These are phyloP conservation scores for Orbilia quercus DNA, from an alignment of 2,329 filamentous ascomycete species.

Conservation along the genomic window DNA sequence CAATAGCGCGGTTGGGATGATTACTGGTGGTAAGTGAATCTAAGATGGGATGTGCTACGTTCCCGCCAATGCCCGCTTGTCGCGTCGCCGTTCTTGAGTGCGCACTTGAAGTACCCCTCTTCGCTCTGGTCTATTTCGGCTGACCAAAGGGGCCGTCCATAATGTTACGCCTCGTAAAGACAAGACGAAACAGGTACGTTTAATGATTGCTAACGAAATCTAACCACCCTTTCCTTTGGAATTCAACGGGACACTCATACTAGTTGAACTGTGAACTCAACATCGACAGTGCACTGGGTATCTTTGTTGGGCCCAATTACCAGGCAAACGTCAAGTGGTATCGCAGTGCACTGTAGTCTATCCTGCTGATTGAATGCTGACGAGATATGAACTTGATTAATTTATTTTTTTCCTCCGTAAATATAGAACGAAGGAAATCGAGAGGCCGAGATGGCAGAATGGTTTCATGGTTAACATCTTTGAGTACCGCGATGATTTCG, in stretches of 20 bases:
- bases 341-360: constrained; percentile 24
- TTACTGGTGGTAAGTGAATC: constrained; percentile 36
- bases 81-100: not conserved
- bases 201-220: not conserved
- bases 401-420: not conserved
- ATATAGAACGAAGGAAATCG: constrained; percentile 36
- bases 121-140: not conserved
- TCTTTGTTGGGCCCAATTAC: constrained; percentile 43
- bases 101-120: too few species aligned
- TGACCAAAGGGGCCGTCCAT: constrained; percentile 1
- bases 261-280: constrained; percentile 13
- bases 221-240: not conserved
- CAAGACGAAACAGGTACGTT: constrained; percentile 27
- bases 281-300: constrained; percentile 20
- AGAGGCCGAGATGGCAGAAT: constrained; percentile 46
- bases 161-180: constrained; percentile 10
- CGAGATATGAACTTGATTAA: constrained; percentile 14
- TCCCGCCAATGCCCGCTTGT: not conserved
- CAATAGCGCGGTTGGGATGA: constrained; percentile 37
- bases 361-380: constrained; percentile 41
- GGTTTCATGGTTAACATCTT: constrained; percentile 26
- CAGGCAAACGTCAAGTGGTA: constrained; percentile 33
- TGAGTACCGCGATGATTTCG: not conserved
- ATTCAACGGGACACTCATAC: not conserved
- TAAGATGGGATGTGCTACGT: constrained; percentile 8